Conservation (phyloP, 2,329 filamentous ascomycete species). For the Amesomyces nigricolor region DNA sequence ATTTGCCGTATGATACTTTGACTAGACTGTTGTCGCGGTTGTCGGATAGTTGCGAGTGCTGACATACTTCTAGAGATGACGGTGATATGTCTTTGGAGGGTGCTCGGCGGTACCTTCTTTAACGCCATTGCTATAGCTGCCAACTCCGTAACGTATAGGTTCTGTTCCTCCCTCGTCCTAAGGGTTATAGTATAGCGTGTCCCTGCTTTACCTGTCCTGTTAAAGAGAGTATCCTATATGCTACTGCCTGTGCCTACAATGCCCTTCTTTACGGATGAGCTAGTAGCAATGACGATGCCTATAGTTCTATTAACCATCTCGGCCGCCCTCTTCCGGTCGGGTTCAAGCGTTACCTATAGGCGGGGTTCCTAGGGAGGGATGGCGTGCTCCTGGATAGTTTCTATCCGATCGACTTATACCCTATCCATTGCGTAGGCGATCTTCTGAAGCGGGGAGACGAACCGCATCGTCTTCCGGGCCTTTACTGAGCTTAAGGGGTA, state of each 20-base stretch:
- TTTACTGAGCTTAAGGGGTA: constrained; percentile 19
- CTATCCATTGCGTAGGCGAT: constrained; percentile 9
- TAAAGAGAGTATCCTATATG: constrained; percentile 9
- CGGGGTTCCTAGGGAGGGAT: constrained; percentile 12
- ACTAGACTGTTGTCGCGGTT: not conserved
- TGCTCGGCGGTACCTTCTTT: no score
- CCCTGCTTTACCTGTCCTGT: constrained; percentile 1
- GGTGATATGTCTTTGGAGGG: not conserved
- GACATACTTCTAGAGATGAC: constrained; percentile 10
- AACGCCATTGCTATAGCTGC: no score
- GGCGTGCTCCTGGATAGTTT: constrained; percentile 11
- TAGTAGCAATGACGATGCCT: constrained; percentile 12
- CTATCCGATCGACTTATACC: constrained; percentile 5
- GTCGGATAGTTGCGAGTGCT: constrained; percentile 8
- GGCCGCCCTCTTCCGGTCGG: constrained; percentile 2
- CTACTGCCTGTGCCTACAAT: constrained; percentile 10
- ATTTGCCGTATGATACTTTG: constrained; percentile 13
- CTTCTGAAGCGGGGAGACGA: constrained; percentile 15
- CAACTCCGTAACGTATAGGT: no score
- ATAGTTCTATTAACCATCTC: constrained; percentile 2
- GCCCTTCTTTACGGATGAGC: constrained; percentile 10
- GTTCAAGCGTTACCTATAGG: not conserved
- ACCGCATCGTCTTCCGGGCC: constrained; percentile 3
- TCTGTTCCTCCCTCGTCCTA: constrained; percentile 3
- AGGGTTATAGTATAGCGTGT: constrained; percentile 9